Percentiles rank a stretch among this genome's conserved stretches.
phyloP scores from a whole-genome alignment of 2,329 filamentous ascomycete genomes.

The Cladosporium colombiae region DNA sequence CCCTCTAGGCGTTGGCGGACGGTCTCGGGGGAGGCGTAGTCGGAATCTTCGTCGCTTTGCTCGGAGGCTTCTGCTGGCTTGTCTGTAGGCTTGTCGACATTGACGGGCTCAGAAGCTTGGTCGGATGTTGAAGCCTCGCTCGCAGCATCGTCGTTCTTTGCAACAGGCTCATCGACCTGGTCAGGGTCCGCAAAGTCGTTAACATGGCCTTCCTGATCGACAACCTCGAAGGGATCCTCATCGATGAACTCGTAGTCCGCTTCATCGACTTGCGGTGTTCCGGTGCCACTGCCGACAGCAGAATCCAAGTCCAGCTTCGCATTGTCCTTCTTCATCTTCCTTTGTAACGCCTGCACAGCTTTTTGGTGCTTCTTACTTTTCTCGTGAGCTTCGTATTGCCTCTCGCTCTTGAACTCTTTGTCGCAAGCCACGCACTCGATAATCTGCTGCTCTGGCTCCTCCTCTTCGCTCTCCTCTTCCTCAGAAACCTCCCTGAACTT shows the following conservation, averaged over 20 bases:
- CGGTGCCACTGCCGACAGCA: conserved; percentile 32
- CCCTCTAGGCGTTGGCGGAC: conserved; percentile 43
- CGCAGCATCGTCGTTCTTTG: conserved; percentile 14
- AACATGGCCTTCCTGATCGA: conserved; percentile 25
- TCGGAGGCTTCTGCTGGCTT: conserved; percentile 17
- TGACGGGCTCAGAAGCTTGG: background rate
- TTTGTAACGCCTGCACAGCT: conserved; percentile 74
- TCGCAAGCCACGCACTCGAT: conserved; percentile 65
- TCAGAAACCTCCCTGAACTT: conserved; percentile 58
- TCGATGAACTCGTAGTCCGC: conserved; percentile 30
- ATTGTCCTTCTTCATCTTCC: conserved; percentile 83
- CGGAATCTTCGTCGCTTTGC: conserved; percentile 36
- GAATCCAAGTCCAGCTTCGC: conserved; percentile 52
- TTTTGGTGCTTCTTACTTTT: conserved; percentile 96
- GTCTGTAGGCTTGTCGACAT: background rate
- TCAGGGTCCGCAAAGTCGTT: conserved; percentile 11
- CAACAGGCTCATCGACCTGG: conserved; percentile 6
- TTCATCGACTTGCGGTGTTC: conserved; percentile 34
- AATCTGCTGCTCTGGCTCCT: conserved; percentile 51
- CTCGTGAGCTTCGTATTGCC: conserved; percentile 87
- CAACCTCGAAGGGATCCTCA: conserved; percentile 29
- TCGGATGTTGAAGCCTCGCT: conserved; percentile 14
- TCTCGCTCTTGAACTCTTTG: conserved; percentile 81
- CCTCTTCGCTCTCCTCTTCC: conserved; percentile 55
- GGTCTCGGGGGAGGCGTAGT: conserved; percentile 47